Evolutionary conservation across 2,329 filamentous ascomycete species (phyloP).

Genomic region (Falciphora oryzae): DNA sequence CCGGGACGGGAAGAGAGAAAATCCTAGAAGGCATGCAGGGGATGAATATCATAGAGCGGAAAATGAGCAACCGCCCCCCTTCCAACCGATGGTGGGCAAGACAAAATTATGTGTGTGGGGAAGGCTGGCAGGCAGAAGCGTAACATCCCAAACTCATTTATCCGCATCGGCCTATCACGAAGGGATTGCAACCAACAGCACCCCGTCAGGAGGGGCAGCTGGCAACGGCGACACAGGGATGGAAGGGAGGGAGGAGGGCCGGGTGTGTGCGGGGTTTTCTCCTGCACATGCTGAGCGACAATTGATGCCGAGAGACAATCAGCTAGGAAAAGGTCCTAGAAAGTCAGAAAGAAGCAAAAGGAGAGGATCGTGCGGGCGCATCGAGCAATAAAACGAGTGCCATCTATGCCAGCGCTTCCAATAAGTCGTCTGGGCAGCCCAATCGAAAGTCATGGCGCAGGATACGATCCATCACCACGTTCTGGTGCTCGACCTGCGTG

Average conservation of each 20-base stretch:
- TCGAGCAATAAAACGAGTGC: background rate
- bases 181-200: background rate
- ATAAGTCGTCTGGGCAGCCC: background rate
- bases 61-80: no score
- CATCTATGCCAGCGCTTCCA: background rate
- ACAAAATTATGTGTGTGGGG: background rate
- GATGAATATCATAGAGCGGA: no score
- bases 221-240: background rate
- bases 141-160: background rate
- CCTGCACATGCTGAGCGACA: no score
- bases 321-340: no score
- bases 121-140: background rate
- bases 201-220: background rate
- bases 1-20: background rate
- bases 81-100: no score
- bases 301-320: no score
- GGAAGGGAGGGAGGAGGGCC: background rate
- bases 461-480: no score
- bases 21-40: no score
- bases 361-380: no score
- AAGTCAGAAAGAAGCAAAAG: no score
- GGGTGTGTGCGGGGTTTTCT: no score
- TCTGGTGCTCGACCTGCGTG: no score
- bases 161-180: background rate
- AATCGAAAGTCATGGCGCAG: background rate